Evolutionary conservation across 805 yeast genomes (phyloP).

Genomic region (Clavispora fructus): DNA sequence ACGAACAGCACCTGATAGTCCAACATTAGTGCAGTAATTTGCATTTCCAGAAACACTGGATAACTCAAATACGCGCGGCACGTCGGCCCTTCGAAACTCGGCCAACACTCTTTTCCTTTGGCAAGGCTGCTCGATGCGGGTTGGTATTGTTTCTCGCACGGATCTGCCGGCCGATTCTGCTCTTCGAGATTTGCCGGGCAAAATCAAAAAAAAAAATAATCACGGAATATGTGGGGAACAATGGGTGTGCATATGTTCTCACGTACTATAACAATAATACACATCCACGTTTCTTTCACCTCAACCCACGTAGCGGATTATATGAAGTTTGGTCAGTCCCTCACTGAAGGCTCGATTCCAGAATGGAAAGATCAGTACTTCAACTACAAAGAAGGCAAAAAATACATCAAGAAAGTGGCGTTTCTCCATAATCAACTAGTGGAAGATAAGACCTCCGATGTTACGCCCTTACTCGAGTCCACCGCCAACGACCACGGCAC

Average conservation of each 20-base stretch:
- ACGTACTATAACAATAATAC: neutral
- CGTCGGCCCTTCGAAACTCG: no score
- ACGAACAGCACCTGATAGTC: no score
- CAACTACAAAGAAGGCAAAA: conserved; percentile 61
- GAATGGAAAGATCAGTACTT: conserved; percentile 85
- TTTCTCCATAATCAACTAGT: conserved; percentile 12
- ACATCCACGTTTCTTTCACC: neutral
- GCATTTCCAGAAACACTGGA: no score
- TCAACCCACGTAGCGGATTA: neutral
- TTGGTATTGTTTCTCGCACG: no score
- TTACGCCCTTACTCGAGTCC: conserved; percentile 15
- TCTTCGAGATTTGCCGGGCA: no score
- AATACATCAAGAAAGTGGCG: conserved; percentile 39
- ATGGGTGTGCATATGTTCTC: neutral
- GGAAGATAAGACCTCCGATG: conserved; percentile 10
- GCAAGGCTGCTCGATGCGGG: no score
- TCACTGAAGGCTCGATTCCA: conserved; percentile 68
- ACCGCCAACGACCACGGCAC: conserved; percentile 1
- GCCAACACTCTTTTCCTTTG: no score
- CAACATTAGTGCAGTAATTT: no score
- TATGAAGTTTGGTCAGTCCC: conserved; percentile 69
- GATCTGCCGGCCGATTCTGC: no score
- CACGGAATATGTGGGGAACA: neutral
- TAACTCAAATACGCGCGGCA: no score
- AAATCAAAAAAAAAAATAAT: no score